Evolutionary conservation across 345 rosid genomes (phyloP).

Genomic region (Triadica sebifera): DNA sequence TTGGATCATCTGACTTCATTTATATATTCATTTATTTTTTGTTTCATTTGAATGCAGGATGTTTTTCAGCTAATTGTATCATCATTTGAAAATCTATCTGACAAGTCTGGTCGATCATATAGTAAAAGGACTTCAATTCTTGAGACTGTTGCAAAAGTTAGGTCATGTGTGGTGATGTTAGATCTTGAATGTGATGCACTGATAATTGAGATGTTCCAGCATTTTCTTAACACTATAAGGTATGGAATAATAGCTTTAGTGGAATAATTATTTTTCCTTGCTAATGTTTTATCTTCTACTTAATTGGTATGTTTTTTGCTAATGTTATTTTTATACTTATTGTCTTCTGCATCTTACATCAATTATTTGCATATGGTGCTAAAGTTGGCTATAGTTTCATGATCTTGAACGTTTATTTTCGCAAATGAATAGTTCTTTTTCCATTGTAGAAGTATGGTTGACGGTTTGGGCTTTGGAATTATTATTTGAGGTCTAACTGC

Average conservation of each 20-base stretch:
- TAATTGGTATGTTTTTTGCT: background rate
- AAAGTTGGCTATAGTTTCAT: too few species aligned
- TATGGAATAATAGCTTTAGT: slow-evolving; percentile 27
- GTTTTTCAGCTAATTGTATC: slow-evolving; percentile 90
- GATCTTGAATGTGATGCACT: slow-evolving; percentile 93
- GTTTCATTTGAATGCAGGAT: slow-evolving; percentile 51
- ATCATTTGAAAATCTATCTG: slow-evolving; percentile 69
- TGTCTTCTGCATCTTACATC: background rate
- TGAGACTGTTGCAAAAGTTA: slow-evolving; percentile 95
- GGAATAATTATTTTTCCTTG: background rate
- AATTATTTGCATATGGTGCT: background rate
- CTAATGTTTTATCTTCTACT: background rate
- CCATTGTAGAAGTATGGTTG: too few species aligned
- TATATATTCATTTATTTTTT: slow-evolving; percentile 3
- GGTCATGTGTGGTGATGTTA: slow-evolving; percentile 95
- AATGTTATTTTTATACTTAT: too few species aligned
- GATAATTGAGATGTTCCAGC: slow-evolving; percentile 85
- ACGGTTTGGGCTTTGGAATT: too few species aligned
- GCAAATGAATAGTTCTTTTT: too few species aligned
- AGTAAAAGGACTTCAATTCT: slow-evolving; percentile 73
- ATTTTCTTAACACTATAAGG: slow-evolving; percentile 81
- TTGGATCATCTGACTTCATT: background rate
- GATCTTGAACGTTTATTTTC: too few species aligned
- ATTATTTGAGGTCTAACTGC: too few species aligned
- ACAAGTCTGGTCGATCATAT: slow-evolving; percentile 68